A percentile compares a stretch with the other conserved stretches of the same genome.
These are phyloP conservation scores for Beta vulgaris DNA, from an alignment of 148 eudicot species.

Conservation along the genomic window DNA sequence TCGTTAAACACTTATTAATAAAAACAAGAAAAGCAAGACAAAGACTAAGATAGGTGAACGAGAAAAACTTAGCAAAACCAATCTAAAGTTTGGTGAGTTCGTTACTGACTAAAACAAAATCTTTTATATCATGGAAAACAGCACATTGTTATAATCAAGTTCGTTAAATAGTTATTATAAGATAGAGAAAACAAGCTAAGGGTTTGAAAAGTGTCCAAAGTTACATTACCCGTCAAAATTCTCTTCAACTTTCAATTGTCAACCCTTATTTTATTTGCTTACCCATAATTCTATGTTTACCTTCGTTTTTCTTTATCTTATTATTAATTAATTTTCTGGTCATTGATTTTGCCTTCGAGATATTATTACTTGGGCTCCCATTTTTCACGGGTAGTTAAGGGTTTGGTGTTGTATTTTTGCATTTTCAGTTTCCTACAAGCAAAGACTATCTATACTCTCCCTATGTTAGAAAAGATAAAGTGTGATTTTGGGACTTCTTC, in stretches of 20 bases:
- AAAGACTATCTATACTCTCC: background rate
- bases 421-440: slow-evolving; percentile 9
- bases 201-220: background rate
- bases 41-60: slow-evolving; percentile 32
- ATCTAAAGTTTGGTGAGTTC: slow-evolving; percentile 32
- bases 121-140: slow-evolving; percentile 12
- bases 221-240: slow-evolving; percentile 16
- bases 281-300: background rate
- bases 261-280: background rate
- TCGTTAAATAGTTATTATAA: background rate
- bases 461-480: background rate
- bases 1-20: background rate
- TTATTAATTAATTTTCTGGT: background rate
- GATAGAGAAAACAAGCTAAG: background rate
- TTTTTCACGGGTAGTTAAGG: slow-evolving; percentile 18
- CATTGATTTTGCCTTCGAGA: background rate
- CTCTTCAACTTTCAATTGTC: background rate
- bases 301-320: background rate
- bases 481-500: background rate
- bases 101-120: slow-evolving; percentile 28
- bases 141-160: slow-evolving; percentile 5
- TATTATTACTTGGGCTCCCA: slow-evolving; percentile 15
- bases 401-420: slow-evolving; percentile 20
- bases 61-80: background rate
- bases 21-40: background rate